These are phyloP conservation scores for Puya raimondii DNA, from an alignment of 176 grass and related monocot genomes.

Conservation along the genomic window DNA sequence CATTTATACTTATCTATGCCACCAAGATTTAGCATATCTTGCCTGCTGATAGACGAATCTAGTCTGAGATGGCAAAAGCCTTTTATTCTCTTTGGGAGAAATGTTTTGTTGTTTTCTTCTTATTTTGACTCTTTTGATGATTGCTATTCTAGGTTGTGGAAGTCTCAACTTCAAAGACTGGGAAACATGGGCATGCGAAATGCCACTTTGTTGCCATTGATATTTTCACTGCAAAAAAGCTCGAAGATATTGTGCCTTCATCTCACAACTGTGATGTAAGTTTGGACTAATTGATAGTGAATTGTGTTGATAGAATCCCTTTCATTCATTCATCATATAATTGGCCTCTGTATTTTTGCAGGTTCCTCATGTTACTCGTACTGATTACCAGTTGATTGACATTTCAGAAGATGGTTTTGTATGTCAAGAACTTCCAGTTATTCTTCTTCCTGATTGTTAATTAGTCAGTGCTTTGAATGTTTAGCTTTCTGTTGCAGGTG, in stretches of 20 bases:
- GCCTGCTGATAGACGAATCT: no score
- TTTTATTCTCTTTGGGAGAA: no score
- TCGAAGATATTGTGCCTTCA: conserved; percentile 67
- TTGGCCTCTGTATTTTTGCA: conserved; percentile 8
- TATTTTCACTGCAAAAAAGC: conserved; percentile 62
- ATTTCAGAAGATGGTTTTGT: conserved; percentile 76
- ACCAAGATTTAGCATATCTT: no score
- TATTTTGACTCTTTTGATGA: conserved; percentile 5
- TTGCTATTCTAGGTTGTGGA: conserved; percentile 45
- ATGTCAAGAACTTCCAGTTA: conserved; percentile 2
- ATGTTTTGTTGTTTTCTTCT: not conserved
- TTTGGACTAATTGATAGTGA: not conserved
- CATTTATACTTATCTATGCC: no score
- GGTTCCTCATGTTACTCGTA: conserved; percentile 56
- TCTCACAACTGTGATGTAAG: conserved; percentile 65
- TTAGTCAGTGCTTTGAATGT: conserved; percentile 2
- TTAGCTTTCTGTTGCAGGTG: conserved; percentile 28
- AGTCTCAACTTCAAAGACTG: conserved; percentile 68
- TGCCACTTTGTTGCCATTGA: conserved; percentile 71
- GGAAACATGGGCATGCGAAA: conserved; percentile 65
- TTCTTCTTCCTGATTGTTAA: conserved; percentile 1
- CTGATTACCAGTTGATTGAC: conserved; percentile 71
- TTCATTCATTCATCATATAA: no score
- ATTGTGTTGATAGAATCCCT: not conserved
- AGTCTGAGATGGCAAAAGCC: no score